Evolutionary conservation across 2,329 filamentous ascomycete genomes (phyloP).

Genomic region (Curvularia verruculosa): DNA sequence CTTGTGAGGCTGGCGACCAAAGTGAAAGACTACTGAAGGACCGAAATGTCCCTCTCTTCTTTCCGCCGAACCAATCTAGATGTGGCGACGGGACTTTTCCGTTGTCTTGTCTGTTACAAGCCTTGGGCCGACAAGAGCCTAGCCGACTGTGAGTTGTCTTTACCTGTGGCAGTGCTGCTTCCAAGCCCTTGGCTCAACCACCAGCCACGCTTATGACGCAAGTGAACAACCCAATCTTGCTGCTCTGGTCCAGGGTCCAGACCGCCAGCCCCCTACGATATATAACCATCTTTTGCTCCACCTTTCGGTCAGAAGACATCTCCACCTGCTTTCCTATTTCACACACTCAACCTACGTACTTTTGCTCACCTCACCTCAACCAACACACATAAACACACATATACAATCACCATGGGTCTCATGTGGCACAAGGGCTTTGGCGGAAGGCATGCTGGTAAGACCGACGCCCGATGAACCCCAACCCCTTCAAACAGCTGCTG

Average conservation of each 20-base stretch:
- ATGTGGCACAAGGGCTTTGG: conserved; percentile 57
- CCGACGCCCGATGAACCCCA: conserved; percentile 8
- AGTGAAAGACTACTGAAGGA: too few relatives aligned
- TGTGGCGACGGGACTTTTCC: background rate
- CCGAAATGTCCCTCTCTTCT: background rate
- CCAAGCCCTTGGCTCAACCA: conserved; percentile 1
- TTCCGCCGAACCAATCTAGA: background rate
- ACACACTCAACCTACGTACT: background rate
- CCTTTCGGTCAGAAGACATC: background rate
- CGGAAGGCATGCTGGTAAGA: conserved; percentile 52
- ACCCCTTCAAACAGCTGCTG: conserved; percentile 23
- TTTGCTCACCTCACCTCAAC: background rate
- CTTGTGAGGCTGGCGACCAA: background rate
- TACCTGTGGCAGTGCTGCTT: conserved; percentile 2
- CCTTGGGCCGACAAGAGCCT: background rate
- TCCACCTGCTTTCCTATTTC: background rate
- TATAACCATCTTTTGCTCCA: background rate
- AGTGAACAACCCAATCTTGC: background rate
- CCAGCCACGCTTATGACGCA: conserved; percentile 3
- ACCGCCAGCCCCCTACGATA: background rate
- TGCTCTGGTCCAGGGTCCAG: background rate
- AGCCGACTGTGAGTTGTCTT: background rate
- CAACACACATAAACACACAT: conserved; percentile 17
- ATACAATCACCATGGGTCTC: conserved; percentile 49
- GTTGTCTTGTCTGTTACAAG: background rate